Base-by-base conservation (phyloP, 495 filamentous ascomycete species). In the Penicillium simplicissimum region DNA sequence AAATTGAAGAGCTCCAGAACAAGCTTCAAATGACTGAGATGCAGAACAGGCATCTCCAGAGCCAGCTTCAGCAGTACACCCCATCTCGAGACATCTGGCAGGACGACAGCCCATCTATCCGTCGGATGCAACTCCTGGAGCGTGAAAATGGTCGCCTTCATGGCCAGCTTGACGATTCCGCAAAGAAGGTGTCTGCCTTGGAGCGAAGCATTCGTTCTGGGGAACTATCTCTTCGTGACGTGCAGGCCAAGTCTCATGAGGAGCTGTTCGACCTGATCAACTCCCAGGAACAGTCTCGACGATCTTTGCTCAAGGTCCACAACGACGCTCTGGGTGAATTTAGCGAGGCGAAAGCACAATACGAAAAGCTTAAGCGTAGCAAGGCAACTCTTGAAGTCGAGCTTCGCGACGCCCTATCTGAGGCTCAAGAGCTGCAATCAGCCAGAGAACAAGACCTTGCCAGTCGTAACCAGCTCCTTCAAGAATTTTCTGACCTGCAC, bases 1-100 rank as follows among this genome's bases (percentile, higher is more conserved):
- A 98, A 68, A 78, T 97, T 9, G 95, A 98, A 68, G 86, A 96
- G 74, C 80, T 96, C 48, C 95, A 97, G 69, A 98, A 96, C 71
- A 92, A 96, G 72, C 84, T 98, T 48, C 94, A 98, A 67, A 85
- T 98, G 77, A 88, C 90, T 8, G 89, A 98, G 74, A 97, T 98
- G 92, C 90, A 94, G 65, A 97, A 96, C 76, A 87, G 90, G 37
- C 94, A 98, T 71, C 85, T 98, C 15, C 91, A 97, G 68, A 93
- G 85, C 71, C 93, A 97, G 69, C 78, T 97, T 58, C 88, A 91
- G 47, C 85, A 88, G 28, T 76, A 78, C 2, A 83, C 82, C 0
- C 84, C 86, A 1, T 68, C 74, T 3, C 85, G 85, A 43, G 81
- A 86, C 33, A 82, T 80, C 38, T 87, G 82, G 82, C 77, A 87